These are phyloP conservation scores for Naganishia albida DNA, from an alignment of 1,284 basidiomycete species.

Conservation along the genomic window DNA sequence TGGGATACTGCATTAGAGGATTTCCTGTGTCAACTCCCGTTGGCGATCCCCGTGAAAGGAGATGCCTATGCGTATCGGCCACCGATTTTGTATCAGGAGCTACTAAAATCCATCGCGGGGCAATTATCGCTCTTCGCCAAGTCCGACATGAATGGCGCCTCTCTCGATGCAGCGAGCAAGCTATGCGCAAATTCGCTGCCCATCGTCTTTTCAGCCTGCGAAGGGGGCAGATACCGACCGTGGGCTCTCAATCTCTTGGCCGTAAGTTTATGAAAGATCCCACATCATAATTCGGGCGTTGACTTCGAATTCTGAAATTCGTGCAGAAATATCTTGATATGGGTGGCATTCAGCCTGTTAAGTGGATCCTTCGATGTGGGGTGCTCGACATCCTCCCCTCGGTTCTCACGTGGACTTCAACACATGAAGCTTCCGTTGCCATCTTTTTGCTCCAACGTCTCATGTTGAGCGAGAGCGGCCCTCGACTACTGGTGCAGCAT, in stretches of 20 bases:
- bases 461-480: constrained; percentile 17
- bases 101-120: constrained; percentile 24
- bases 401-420: constrained; percentile 17
- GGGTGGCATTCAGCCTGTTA: constrained; percentile 25
- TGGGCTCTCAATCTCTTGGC: constrained; percentile 24
- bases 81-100: constrained; percentile 28
- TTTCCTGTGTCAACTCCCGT: constrained; percentile 29
- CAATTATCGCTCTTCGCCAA: constrained; percentile 27
- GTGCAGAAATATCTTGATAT: constrained; percentile 32
- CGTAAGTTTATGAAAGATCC: constrained; percentile 2
- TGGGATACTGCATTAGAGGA: constrained; percentile 34
- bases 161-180: constrained; percentile 7
- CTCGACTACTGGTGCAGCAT: constrained; percentile 1
- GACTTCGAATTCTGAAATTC: not conserved
- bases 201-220: constrained; percentile 27
- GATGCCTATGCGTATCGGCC: constrained; percentile 29
- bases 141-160: not conserved
- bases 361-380: constrained; percentile 29
- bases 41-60: constrained; percentile 2
- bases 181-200: constrained; percentile 31
- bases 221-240: constrained; percentile 17
- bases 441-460: constrained; percentile 29
- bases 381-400: constrained; percentile 24
- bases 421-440: constrained; percentile 25
- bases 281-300: not conserved